Conservation (phyloP, 306 rosid genomes). For the Rosa multiflora region DNA sequence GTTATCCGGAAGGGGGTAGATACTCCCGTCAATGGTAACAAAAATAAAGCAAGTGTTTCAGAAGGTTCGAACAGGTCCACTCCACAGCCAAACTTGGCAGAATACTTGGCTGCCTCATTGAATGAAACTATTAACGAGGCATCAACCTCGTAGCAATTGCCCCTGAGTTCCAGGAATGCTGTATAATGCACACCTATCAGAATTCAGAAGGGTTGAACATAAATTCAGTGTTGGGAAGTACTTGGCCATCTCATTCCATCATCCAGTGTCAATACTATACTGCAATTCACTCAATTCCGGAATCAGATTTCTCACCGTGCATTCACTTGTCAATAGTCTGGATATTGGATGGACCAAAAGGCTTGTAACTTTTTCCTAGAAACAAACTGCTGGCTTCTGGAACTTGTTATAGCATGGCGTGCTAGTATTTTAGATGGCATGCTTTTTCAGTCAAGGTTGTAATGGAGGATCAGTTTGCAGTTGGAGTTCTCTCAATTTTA, state of each 20-base stretch:
- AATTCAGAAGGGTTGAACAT: conserved; percentile 32
- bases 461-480: too few species aligned
- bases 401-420: not conserved
- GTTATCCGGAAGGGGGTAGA: conserved; percentile 38
- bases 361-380: not conserved
- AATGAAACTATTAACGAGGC: conserved; percentile 46
- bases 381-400: not conserved
- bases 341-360: not conserved
- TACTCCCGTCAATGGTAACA: conserved; percentile 17
- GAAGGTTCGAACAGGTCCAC: conserved; percentile 37
- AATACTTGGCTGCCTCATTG: conserved; percentile 76
- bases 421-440: not conserved
- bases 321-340: not conserved
- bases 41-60: conserved; percentile 36
- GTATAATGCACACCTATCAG: not conserved
- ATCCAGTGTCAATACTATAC: not conserved
- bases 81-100: conserved; percentile 83
- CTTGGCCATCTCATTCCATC: conserved; percentile 57
- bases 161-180: not conserved
- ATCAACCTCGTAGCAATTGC: conserved; percentile 35
- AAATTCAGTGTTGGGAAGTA: conserved; percentile 52
- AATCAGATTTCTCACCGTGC: not conserved
- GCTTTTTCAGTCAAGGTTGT: too few species aligned
- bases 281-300: not conserved
- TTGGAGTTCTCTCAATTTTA: not conserved